Base-by-base conservation (phyloP, 148 eudicot genomes). In the Arbutus unedo region DNA sequence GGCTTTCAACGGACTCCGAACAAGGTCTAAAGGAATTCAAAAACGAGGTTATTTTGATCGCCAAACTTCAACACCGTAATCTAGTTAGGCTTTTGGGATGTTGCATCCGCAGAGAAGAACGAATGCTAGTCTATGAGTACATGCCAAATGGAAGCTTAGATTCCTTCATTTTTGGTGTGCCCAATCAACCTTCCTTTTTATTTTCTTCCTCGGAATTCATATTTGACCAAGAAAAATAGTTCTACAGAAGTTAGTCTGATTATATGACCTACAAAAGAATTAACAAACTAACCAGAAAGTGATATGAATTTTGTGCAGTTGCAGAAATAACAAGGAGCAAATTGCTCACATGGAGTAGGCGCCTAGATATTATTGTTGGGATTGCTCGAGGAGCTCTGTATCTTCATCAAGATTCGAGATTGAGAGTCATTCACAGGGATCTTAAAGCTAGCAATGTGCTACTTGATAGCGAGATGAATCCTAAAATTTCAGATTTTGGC, bases 401-500 rank as follows among this genome's bases (percentile, higher is more conserved):
- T 41, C 84, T 82, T 76, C 84, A 82, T 64, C 80, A 71, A 60
- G 84, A 82, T 76, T 82, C 84, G 15, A 82, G 84, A 38, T 64
- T 82, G 47, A 76, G 84, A 76, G 71, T 82, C 9, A 82, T 82
- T 74, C 84, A 82, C 59, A 74, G 84, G 23, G 84, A 82, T 74
- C 84, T 82, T 5, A 82, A 82, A 57, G 73, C 71, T 15, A 82
- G 79, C 47, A 77, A 77, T 47, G 47, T 77, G 31, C 64, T 77
- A 54, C 79, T 77, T 38, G 79, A 77, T 38, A 15, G 23, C 31
- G 79, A 77, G 31, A 53, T 77, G 79, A 77, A 77, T 77, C 79
- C 79, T 38, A 77, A 77, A 54, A 77, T 77, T 54, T 77, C 79
- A 77, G 48, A 77, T 77, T 77, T 77, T 38, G 64, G 64, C 5